A percentile compares a stretch with the other conserved stretches of the same genome.
These are phyloP conservation scores for Kodamaea restingae DNA, from an alignment of 805 yeast species.

Conservation along the genomic window DNA sequence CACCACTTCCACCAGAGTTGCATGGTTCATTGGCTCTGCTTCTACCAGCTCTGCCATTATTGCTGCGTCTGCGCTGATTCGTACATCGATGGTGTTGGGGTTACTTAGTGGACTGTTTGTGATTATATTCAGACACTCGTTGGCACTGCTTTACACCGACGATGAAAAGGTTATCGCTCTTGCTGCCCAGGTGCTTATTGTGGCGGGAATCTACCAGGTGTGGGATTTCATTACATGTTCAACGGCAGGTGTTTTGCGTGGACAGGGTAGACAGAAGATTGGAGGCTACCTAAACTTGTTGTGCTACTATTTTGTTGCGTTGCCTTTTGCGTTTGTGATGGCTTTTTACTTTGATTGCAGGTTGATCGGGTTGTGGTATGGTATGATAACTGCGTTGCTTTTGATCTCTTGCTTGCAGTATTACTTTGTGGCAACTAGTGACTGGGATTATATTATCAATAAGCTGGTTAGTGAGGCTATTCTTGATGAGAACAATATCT, in stretches of 20 bases:
- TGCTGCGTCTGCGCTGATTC: conserved; percentile 36
- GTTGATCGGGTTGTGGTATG: conserved; percentile 49
- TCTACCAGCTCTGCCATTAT: conserved; percentile 34
- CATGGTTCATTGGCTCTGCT: conserved; percentile 71
- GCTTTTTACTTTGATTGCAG: conserved; percentile 39
- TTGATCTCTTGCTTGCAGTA: conserved; percentile 39
- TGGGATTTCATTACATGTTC: conserved; percentile 48
- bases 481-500: conserved; percentile 29
- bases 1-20: conserved; percentile 72
- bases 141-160: conserved; percentile 41
- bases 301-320: conserved; percentile 46
- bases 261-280: conserved; percentile 55
- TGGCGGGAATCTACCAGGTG: conserved; percentile 51
- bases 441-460: conserved; percentile 41
- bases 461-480: conserved; percentile 43
- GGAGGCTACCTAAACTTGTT: conserved; percentile 51
- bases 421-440: conserved; percentile 37
- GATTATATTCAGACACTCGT: conserved; percentile 28
- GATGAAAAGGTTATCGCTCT: conserved; percentile 35
- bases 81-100: conserved; percentile 31
- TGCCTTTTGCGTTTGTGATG: conserved; percentile 44
- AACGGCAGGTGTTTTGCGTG: conserved; percentile 53
- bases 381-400: conserved; percentile 41
- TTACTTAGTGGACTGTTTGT: conserved; percentile 36
- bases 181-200: conserved; percentile 37